Evolutionary conservation across 139 green algal species (phyloP), one percentile per base, ranked within the genome.

Genomic region (Tetratostichococcus sp.): DNA sequence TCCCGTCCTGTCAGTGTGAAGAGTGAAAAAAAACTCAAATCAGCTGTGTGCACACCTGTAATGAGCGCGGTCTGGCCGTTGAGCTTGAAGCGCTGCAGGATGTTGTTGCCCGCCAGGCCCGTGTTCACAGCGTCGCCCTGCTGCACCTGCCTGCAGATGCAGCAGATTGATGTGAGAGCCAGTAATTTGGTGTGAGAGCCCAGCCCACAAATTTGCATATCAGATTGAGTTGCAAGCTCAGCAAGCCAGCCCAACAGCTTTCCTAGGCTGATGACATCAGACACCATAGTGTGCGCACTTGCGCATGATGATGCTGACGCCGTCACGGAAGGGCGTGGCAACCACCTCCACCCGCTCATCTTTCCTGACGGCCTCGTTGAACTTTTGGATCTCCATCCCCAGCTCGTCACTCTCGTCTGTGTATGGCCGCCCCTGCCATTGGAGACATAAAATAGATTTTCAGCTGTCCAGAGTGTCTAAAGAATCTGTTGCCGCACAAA

Each of bases 11-110:
- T n/a, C n/a, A n/a, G n/a, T 6, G 39, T 50, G 8, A 50, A 11
- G 6, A 6, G 2, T 34, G 3, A 16, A 33, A 35, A 34, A 26
- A 23, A 30, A 5, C n/a, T 68, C 28, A 34, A 22, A 26, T 23
- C 62, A 34, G 62, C 5, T 16, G 22, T 11, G 11, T 21, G 39
- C 62, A 68, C 30, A 80, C 84, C 84, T 79, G 84, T 86, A 35
- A 86, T 75, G 4, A 88, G 77, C 1, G 80, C 83, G 14, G 79
- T 79, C 69, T 85, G 77, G 59, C 67, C 73, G 34, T 80, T 85
- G 17, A 88, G 75, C 69, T 83, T 83, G 33, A 86, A 71, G 62
- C 77, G 77, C 75, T 87, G 82, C 71, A 80, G 67, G 25, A 87
- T 65, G 2, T 65, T 39, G 42, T 82, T 82, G 30, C 43, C 35